Evolutionary conservation across 257 asterid genomes (phyloP).

Genomic region (Leonotis leonurus): DNA sequence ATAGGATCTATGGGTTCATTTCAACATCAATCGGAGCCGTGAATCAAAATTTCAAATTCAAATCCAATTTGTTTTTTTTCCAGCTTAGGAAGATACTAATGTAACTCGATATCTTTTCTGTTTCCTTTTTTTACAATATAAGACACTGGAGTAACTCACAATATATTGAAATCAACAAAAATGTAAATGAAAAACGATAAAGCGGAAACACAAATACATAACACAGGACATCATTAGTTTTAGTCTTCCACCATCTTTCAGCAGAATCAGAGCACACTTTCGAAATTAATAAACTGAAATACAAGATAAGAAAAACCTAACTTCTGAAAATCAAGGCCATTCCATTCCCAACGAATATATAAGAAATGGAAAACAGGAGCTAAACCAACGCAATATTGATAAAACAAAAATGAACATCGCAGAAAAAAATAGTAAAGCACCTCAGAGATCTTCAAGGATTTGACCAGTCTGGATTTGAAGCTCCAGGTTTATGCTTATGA

Average conservation of each 20-base stretch:
- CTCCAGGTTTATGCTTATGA: background rate
- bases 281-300: background rate
- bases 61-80: background rate
- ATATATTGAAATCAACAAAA: background rate
- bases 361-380: background rate
- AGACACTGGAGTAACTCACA: background rate
- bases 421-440: conserved; percentile 3
- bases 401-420: background rate
- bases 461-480: conserved; percentile 12
- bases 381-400: background rate
- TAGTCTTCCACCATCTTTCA: background rate
- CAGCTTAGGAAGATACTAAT: background rate
- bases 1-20: background rate
- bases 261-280: background rate
- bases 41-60: background rate
- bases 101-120: background rate
- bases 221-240: background rate
- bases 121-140: background rate
- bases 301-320: background rate
- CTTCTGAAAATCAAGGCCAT: background rate
- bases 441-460: conserved; percentile 9
- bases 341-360: conserved; percentile 1
- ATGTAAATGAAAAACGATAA: background rate
- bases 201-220: background rate
- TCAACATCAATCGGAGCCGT: background rate